Conservation (phyloP, 345 rosid genomes). For the Acer yangbiense region DNA sequence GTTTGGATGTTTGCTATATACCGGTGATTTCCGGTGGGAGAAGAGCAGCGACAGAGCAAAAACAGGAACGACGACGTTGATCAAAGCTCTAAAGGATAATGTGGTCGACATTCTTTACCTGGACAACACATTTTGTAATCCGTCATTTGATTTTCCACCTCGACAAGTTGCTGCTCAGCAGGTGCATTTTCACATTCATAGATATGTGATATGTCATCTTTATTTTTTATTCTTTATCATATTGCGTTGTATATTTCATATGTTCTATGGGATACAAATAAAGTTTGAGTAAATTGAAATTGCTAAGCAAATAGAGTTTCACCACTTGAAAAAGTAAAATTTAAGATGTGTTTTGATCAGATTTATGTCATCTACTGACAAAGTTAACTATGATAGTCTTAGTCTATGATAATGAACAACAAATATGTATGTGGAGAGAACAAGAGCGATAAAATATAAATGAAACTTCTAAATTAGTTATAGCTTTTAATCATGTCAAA, state of each 20-base stretch:
- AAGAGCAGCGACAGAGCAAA: slow-evolving; percentile 27
- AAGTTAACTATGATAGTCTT: not conserved
- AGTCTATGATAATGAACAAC: not conserved
- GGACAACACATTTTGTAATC: slow-evolving; percentile 83
- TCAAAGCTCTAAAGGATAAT: slow-evolving; percentile 43
- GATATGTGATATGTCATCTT: not conserved
- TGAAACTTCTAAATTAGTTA: too few relatives aligned
- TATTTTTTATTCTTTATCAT: too few relatives aligned
- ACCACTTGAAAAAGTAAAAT: not conserved
- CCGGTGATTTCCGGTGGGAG: slow-evolving; percentile 85
- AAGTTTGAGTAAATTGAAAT: too few relatives aligned
- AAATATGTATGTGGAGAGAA: not conserved
- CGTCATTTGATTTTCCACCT: slow-evolving; percentile 60
- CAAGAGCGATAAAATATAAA: not conserved
- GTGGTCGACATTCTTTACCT: slow-evolving; percentile 55
- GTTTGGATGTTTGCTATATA: slow-evolving; percentile 71
- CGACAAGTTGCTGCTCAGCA: slow-evolving; percentile 57
- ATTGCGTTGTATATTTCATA: too few relatives aligned
- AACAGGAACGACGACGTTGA: slow-evolving; percentile 39
- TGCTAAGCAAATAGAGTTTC: not conserved
- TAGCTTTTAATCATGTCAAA: too few relatives aligned
- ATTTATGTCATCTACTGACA: not conserved
- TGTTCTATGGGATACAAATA: not conserved
- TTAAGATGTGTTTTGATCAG: not conserved
- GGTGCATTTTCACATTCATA: slow-evolving; percentile 30